Conservation (phyloP, 2,329 filamentous ascomycete genomes). For the Colletotrichum sojae region DNA sequence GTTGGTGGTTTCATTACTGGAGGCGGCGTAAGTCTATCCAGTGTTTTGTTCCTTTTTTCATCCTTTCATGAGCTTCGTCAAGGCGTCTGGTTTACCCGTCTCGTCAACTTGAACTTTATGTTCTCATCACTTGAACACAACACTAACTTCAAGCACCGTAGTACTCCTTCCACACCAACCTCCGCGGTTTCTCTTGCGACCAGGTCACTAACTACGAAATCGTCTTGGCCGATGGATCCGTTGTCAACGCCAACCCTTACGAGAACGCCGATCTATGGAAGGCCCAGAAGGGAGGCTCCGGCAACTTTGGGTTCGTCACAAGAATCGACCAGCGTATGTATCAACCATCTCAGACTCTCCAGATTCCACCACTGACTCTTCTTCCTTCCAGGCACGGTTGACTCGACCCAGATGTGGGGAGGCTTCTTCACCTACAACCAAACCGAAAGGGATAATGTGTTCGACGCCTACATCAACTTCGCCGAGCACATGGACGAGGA, state of each 20-base stretch:
- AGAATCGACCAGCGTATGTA: constrained; percentile 39
- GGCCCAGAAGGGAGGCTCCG: constrained; percentile 61
- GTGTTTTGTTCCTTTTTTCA: not conserved
- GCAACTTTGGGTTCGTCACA: constrained; percentile 60
- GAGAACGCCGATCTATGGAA: constrained; percentile 59
- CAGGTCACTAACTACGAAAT: constrained; percentile 59
- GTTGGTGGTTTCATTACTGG: constrained; percentile 46
- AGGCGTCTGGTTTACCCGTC: not conserved
- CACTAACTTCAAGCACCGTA: not conserved
- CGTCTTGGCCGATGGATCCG: constrained; percentile 57
- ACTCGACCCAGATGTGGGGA: constrained; percentile 47
- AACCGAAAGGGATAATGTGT: constrained; percentile 44
- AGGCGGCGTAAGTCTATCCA: constrained; percentile 33
- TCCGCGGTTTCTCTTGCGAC: constrained; percentile 58
- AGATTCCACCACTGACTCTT: not conserved
- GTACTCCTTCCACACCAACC: constrained; percentile 48
- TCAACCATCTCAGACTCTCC: not conserved
- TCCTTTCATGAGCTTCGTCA: not conserved
- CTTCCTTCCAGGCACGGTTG: not conserved
- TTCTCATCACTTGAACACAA: too few species aligned
- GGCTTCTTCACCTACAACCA: constrained; percentile 47
- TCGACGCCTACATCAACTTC: constrained; percentile 48
- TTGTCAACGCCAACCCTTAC: constrained; percentile 56
- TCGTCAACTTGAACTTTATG: not conserved
- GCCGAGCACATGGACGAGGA: constrained; percentile 45